Evolutionary conservation across 1,284 basidiomycete genomes (phyloP), one percentile per base, ranked within the genome.

Genomic region (Ganoderma multipileum): DNA sequence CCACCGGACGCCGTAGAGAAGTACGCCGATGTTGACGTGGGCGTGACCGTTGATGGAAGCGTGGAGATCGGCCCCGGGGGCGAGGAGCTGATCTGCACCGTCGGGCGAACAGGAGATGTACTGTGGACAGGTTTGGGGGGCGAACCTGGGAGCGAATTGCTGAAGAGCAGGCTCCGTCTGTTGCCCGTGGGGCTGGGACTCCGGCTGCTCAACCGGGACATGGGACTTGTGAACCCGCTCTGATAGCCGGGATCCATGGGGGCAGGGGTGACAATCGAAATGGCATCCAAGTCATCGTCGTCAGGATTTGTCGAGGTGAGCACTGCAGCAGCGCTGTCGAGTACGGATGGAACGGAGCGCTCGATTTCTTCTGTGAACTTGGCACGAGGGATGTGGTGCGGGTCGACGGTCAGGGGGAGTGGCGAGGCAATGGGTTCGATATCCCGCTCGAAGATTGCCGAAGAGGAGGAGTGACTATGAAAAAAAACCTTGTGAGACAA

Each of bases 371-470:
- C 92, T 0, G 91, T 90, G 57, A 83, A 83, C 76, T 90, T 90
- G 38, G 89, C 87, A 50, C 92, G 85, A 0, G 92, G 86, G 58
- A 89, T 91, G 44, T 89, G 86, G 76, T 94, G 92, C 0, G 92
- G 90, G 76, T 91, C 88, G 12, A 76, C 75, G 9, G 79, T 80
- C 75, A 84, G 85, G 70, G 82, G 80, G 47, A 76, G 74, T 52
- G 76, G 76, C 64, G 85, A 79, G 0, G 87, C 83, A 62, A 91
- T 79, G 28, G 90, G 88, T 73, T 94, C 92, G 71, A 94, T 93
- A 76, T 94, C 92, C 57, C 92, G 88, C 79, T 94, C 92, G 68
- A 94, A 94, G 66, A 94, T 94, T 60, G 92, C 92, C 1, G 91
- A 92, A 0, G 91, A 92, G 0, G 90, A 91, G 0, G 91, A 92